A percentile compares a stretch with the other conserved stretches of the same genome.
Evolutionary conservation across 768 basidiomycete genomes (phyloP).

Genomic region (Psilocybe cubensis): DNA sequence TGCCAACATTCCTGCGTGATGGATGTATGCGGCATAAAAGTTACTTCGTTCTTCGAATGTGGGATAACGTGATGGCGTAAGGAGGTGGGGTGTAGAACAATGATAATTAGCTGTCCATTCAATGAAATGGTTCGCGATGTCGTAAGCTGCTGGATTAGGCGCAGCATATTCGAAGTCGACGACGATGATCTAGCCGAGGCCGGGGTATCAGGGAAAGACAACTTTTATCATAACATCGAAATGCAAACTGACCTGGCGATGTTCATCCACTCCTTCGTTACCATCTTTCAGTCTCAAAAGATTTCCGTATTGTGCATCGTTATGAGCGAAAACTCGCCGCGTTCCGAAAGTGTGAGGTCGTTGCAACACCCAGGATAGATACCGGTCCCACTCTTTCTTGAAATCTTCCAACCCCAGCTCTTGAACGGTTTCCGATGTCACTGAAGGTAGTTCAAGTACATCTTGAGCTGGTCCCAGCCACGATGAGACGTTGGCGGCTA

Average conservation of each 20-base stretch:
- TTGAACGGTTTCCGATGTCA: conserved; percentile 47
- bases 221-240: not conserved
- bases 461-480: conserved; percentile 77
- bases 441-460: conserved; percentile 66
- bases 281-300: conserved; percentile 69
- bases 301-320: conserved; percentile 97
- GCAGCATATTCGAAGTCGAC: conserved; percentile 98
- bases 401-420: conserved; percentile 71
- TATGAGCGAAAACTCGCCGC: conserved; percentile 83
- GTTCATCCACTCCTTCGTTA: conserved; percentile 63
- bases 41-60: conserved; percentile 70
- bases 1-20: conserved; percentile 43
- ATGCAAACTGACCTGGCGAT: conserved; percentile 66
- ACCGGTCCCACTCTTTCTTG: conserved; percentile 64
- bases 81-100: conserved; percentile 64
- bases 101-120: conserved; percentile 98
- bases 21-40: conserved; percentile 86
- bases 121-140: conserved; percentile 96
- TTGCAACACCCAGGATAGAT: conserved; percentile 68
- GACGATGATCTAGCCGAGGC: conserved; percentile 71
- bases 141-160: conserved; percentile 90
- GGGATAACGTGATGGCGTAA: conserved; percentile 72
- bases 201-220: conserved; percentile 2
- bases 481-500: conserved; percentile 66
- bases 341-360: conserved; percentile 65